Conservation (phyloP, 352 stramenopile species). For the Elongisporangium prolatum region DNA sequence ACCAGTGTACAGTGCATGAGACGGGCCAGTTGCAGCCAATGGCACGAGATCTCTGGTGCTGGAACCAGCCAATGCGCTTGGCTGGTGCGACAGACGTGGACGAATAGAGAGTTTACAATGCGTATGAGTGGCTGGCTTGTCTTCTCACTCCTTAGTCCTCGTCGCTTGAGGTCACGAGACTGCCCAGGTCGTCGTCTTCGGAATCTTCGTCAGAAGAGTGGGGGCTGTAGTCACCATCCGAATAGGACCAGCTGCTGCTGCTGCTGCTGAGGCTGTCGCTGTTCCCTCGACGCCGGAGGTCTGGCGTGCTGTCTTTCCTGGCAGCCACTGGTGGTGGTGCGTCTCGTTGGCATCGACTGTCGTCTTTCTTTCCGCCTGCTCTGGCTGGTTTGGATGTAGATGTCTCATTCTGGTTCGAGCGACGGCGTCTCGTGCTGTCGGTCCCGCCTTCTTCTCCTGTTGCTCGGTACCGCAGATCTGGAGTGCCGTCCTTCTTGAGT, state of each 20-base stretch:
- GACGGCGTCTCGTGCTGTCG: neutral
- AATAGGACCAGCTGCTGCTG: neutral
- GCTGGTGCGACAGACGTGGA: neutral
- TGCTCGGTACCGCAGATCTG: neutral
- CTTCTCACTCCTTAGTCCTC: neutral
- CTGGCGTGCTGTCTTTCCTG: neutral
- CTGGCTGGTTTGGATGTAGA: neutral
- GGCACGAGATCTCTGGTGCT: neutral
- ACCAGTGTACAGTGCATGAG: neutral
- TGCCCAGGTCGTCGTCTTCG: neutral
- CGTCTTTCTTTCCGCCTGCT: neutral
- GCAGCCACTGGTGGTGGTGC: neutral
- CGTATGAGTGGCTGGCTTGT: no score
- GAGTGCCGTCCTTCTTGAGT: neutral
- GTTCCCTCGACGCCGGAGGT: neutral
- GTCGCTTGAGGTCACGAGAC: neutral
- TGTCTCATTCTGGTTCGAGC: neutral
- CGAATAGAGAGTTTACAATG: neutral
- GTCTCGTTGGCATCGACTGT: neutral
- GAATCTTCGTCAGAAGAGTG: neutral
- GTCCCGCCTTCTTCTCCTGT: neutral
- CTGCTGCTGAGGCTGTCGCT: neutral
- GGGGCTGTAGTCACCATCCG: neutral
- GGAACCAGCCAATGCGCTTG: neutral
- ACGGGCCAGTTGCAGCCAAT: neutral